These are phyloP conservation scores for Diospyros lotus DNA, from an alignment of 148 eudicot species.

Conservation along the genomic window DNA sequence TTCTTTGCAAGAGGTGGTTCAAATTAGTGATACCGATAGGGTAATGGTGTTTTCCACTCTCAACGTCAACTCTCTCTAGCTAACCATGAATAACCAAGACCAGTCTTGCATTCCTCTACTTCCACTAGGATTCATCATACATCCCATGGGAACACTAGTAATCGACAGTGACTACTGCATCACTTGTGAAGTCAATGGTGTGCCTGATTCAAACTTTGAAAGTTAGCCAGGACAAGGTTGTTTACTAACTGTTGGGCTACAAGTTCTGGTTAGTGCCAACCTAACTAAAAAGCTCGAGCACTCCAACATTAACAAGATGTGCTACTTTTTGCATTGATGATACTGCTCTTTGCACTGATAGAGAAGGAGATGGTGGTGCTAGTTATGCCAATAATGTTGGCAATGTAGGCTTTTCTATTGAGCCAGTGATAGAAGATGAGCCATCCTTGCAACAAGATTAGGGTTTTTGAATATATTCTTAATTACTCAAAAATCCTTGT, in stretches of 20 bases:
- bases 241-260: constrained; percentile 75
- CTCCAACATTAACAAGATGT: constrained; percentile 61
- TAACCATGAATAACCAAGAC: constrained; percentile 84
- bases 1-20: no score
- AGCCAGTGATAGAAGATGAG: background rate
- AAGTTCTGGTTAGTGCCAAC: constrained; percentile 69
- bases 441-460: constrained; percentile 15
- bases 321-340: constrained; percentile 67
- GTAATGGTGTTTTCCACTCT: no score
- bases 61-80: constrained; percentile 34
- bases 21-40: no score
- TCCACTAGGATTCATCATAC: constrained; percentile 77
- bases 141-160: constrained; percentile 31
- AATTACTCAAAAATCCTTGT: constrained; percentile 12
- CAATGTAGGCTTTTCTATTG: constrained; percentile 10
- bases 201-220: background rate
- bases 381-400: constrained; percentile 7
- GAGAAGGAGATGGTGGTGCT: constrained; percentile 12
- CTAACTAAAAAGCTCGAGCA: constrained; percentile 84
- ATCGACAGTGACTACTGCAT: background rate
- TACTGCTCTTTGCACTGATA: constrained; percentile 49
- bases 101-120: constrained; percentile 83
- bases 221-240: constrained; percentile 36
- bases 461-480: background rate
- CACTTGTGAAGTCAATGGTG: background rate